These are phyloP conservation scores for Atkinsonella hypoxylon DNA, from an alignment of 2,329 filamentous ascomycete genomes.

Conservation along the genomic window DNA sequence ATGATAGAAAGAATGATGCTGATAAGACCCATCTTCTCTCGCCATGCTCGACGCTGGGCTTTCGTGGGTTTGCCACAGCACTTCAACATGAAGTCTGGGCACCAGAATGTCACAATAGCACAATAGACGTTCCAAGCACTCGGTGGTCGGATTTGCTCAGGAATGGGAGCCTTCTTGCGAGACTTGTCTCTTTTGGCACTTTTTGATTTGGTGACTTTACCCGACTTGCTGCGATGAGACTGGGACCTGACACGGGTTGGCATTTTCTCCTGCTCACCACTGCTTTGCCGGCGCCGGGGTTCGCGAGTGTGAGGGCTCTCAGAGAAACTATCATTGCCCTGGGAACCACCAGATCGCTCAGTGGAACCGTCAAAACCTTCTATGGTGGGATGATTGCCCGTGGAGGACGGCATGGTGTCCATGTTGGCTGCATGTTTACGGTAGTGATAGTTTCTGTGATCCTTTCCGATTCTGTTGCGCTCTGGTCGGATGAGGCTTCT, in stretches of 20 bases:
- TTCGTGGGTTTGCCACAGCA: slow-evolving; percentile 80
- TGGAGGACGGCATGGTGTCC: slow-evolving; percentile 79
- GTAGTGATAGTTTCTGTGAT: slow-evolving; percentile 94
- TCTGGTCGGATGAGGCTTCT: slow-evolving; percentile 84
- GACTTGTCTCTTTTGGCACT: slow-evolving; percentile 33
- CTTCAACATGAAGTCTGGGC: slow-evolving; percentile 68
- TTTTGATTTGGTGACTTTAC: slow-evolving; percentile 41
- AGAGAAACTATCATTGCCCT: slow-evolving; percentile 33
- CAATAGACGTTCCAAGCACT: slow-evolving; percentile 96
- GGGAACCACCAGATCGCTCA: slow-evolving; percentile 35
- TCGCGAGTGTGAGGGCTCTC: slow-evolving; percentile 29
- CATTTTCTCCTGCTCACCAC: slow-evolving; percentile 22
- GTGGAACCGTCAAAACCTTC: slow-evolving; percentile 63
- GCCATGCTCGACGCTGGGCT: slow-evolving; percentile 84
- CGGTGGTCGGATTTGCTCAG: slow-evolving; percentile 61
- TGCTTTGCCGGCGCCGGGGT: slow-evolving; percentile 22
- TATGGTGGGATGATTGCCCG: slow-evolving; percentile 77
- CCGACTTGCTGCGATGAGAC: slow-evolving; percentile 35
- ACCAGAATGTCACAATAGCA: slow-evolving; percentile 88
- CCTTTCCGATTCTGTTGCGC: slow-evolving; percentile 68
- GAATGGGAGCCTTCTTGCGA: slow-evolving; percentile 38
- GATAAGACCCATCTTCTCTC: slow-evolving; percentile 94
- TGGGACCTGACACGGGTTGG: slow-evolving; percentile 15
- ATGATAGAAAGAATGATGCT: slow-evolving; percentile 87
- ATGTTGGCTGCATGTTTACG: slow-evolving; percentile 90